phyloP scores from a whole-genome alignment of 2,329 filamentous ascomycete genomes.

The Alternaria gansuensis region DNA sequence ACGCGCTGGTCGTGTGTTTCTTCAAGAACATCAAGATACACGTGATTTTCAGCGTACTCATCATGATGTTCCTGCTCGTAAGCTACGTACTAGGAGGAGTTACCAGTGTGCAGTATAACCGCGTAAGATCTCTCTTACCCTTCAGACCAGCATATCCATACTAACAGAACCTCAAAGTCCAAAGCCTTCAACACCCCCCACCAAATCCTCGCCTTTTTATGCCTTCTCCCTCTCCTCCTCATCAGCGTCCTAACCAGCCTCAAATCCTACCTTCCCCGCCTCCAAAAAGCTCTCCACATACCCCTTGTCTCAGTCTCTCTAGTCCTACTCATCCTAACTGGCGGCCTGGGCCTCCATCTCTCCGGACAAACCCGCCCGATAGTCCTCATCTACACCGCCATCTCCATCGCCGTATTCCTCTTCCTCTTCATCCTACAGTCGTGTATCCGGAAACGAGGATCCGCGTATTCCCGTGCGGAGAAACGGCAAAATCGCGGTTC shows the following conservation, averaged over 20 bases:
- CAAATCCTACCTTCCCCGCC: slow-evolving; percentile 41
- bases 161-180: slow-evolving; percentile 41
- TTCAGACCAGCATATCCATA: not conserved
- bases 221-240: slow-evolving; percentile 56
- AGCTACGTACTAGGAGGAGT: slow-evolving; percentile 55
- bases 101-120: slow-evolving; percentile 53
- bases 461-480: slow-evolving; percentile 34
- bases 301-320: slow-evolving; percentile 55
- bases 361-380: slow-evolving; percentile 35
- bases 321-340: slow-evolving; percentile 42
- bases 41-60: slow-evolving; percentile 52
- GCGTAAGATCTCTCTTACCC: slow-evolving; percentile 40
- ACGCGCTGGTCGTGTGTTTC: slow-evolving; percentile 51
- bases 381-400: slow-evolving; percentile 40
- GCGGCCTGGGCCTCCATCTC: slow-evolving; percentile 48
- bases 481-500: slow-evolving; percentile 19
- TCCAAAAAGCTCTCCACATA: slow-evolving; percentile 50
- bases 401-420: slow-evolving; percentile 37
- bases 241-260: slow-evolving; percentile 37
- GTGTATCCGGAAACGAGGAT: slow-evolving; percentile 41
- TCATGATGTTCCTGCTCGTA: slow-evolving; percentile 50
- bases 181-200: slow-evolving; percentile 56
- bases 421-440: slow-evolving; percentile 34
- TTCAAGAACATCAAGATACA: slow-evolving; percentile 55
- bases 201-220: slow-evolving; percentile 58